Percentiles rank a stretch among this genome's conserved stretches.
phyloP scores from a whole-genome alignment of 2,329 filamentous ascomycete genomes.

The Mycosphaerelloides madeirae region DNA sequence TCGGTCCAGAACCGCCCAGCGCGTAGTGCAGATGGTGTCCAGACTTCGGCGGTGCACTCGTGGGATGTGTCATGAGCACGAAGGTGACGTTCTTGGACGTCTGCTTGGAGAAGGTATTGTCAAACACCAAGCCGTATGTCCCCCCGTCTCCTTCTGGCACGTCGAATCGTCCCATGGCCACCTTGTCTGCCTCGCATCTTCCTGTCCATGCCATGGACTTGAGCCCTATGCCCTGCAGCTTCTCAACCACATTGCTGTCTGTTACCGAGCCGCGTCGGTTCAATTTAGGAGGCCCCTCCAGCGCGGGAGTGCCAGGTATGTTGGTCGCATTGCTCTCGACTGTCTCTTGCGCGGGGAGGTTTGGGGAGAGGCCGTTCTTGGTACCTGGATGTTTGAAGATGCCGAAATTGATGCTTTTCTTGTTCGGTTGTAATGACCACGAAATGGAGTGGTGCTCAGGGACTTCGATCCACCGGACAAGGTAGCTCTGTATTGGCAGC shows the following conservation, averaged over 20 bases:
- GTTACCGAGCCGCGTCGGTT: constrained; percentile 45
- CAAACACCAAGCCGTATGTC: constrained; percentile 94
- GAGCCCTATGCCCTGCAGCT: constrained; percentile 58
- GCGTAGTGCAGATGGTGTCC: constrained; percentile 62
- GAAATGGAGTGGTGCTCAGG: constrained; percentile 87
- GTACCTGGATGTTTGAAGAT: constrained; percentile 94
- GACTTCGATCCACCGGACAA: constrained; percentile 94
- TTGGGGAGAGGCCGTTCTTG: constrained; percentile 50
- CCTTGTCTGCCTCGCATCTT: constrained; percentile 94
- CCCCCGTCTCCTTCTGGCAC: constrained; percentile 70
- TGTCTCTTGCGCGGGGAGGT: constrained; percentile 39
- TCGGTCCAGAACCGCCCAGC: constrained; percentile 50
- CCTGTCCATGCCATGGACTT: constrained; percentile 73
- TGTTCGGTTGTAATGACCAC: constrained; percentile 96
- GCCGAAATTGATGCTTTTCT: constrained; percentile 97
- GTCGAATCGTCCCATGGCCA: constrained; percentile 84
- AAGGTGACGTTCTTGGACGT: constrained; percentile 93
- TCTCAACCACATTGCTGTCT: constrained; percentile 62
- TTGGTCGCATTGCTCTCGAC: constrained; percentile 35
- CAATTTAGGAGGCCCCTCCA: constrained; percentile 36
- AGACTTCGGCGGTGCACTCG: constrained; percentile 69
- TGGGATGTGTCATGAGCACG: constrained; percentile 89
- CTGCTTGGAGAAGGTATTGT: constrained; percentile 97
- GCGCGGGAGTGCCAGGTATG: constrained; percentile 28
- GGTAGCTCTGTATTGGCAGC: constrained; percentile 67